Percentiles rank a stretch among this genome's conserved stretches.
These are phyloP conservation scores for Chenopodium album DNA, from an alignment of 148 eudicot species.

Conservation along the genomic window DNA sequence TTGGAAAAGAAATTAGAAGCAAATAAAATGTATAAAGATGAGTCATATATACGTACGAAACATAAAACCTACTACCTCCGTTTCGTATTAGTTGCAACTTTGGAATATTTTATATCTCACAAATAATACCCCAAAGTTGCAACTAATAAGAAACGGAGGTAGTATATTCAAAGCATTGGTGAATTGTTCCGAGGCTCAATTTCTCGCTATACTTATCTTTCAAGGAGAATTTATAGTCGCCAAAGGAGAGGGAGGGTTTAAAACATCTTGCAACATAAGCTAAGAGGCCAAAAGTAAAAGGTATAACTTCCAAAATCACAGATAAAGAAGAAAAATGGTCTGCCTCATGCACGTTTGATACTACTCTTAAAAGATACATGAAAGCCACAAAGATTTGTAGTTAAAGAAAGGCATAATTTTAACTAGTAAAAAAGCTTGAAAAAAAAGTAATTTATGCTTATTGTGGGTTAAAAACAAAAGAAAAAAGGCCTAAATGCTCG, in stretches of 20 bases:
- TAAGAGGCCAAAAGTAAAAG: slow-evolving; percentile 12
- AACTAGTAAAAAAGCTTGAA: not conserved
- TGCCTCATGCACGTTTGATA: slow-evolving; percentile 12
- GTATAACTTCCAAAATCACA: not conserved
- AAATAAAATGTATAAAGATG: too few relatives aligned
- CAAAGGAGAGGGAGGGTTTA: not conserved
- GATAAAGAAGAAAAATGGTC: slow-evolving; percentile 9
- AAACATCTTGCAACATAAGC: not conserved
- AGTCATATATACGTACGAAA: too few relatives aligned
- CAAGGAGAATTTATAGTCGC: not conserved
- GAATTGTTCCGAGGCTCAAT: not conserved
- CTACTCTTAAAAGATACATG: not conserved
- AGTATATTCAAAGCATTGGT: too few relatives aligned
- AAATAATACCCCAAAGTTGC: too few relatives aligned
- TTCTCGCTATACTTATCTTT: not conserved
- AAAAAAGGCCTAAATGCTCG: slow-evolving; percentile 3
- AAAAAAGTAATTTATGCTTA: slow-evolving; percentile 13
- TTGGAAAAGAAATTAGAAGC: too few relatives aligned
- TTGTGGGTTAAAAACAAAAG: not conserved
- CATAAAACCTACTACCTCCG: too few relatives aligned
- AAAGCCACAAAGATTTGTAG: slow-evolving; percentile 19
- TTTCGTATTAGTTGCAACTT: too few relatives aligned
- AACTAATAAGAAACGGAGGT: too few relatives aligned
- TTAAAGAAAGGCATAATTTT: not conserved
- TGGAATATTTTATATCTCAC: too few relatives aligned